Evolutionary conservation across 2,329 filamentous ascomycete genomes (phyloP), one percentile per base, ranked within the genome.

Genomic region (Ceratocystis destructans): DNA sequence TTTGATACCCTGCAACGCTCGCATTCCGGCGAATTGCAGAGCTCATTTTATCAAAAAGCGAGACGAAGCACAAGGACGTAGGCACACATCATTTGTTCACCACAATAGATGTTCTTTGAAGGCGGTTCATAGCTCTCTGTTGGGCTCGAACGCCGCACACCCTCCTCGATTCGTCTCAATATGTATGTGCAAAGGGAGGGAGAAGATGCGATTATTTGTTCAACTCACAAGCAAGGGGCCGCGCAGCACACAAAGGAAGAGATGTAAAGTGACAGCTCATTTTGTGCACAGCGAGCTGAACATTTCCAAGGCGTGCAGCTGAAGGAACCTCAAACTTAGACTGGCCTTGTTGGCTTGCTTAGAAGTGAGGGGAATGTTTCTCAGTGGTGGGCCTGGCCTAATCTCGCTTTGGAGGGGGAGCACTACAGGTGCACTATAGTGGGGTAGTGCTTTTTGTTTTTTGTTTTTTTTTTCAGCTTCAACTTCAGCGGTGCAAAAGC

Each of bases 201-300:
- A 4, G 12, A 10, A 41, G 37, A 53, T 20, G 17, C 22, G 15
- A 20, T 3, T 53, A 6, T 17, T 25, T 53, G 15, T 25, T 7
- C n/a, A n/a, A 15, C n/a, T n/a, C n/a, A 3, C 17, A 37, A 15
- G 55, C 28, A 59, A 59, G 55, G 55, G 55, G 28, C 25, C 22
- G 17, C 8, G 22, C 53, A 57, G 53, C 6, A n/a, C 25, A 57
- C 22, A 57, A 59, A 37, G 55, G 53, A 20, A 12, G 6, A 6
- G 31, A 15, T 17, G 8, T 3, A 59, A 59, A 59, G 28, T 37
- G 55, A 59, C 33, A 59, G 55, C 55, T 59, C 55, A 20, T 31
- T n/a, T n/a, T 15, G 55, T 59, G 55, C 55, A 59, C 22, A 37
- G 31, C 6, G 20, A 59, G 55, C 55, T 59, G 55, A 59, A 59